These are phyloP conservation scores for Strigomonas galati DNA, from an alignment of 208 protist species.

Conservation along the genomic window DNA sequence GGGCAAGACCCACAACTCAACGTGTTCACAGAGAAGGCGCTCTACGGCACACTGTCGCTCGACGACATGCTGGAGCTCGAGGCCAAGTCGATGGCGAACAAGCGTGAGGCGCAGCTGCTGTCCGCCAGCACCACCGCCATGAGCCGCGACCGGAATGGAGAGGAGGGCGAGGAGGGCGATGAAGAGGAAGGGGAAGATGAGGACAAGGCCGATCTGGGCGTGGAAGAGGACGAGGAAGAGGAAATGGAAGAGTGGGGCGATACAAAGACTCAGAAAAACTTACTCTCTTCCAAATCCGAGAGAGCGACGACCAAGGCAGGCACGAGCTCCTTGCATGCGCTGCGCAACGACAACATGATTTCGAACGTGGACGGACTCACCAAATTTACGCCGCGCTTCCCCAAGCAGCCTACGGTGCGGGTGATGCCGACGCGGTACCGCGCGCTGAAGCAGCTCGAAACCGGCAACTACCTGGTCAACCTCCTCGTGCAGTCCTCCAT, in stretches of 20 bases:
- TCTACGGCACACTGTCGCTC: conserved; percentile 52
- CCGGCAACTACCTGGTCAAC: conserved; percentile 79
- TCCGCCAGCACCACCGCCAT: conserved; percentile 22
- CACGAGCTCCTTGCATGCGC: conserved; percentile 5
- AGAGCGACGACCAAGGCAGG: neutral
- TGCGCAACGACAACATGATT: conserved; percentile 44
- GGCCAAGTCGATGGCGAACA: conserved; percentile 38
- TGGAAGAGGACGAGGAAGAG: conserved; percentile 1
- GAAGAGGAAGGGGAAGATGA: conserved; percentile 16
- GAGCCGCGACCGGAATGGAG: neutral
- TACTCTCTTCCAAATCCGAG: neutral
- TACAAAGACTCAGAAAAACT: neutral
- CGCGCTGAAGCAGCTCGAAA: conserved; percentile 70
- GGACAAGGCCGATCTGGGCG: conserved; percentile 8
- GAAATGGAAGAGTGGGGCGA: conserved; percentile 3
- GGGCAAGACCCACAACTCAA: conserved; percentile 49
- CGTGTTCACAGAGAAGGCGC: conserved; percentile 52
- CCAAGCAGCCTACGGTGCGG: conserved; percentile 67
- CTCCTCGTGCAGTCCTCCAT: conserved; percentile 59
- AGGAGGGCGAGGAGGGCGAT: conserved; percentile 18
- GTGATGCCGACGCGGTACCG: conserved; percentile 45
- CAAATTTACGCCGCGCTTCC: conserved; percentile 59
- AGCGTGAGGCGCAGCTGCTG: conserved; percentile 28
- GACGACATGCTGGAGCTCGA: conserved; percentile 71
- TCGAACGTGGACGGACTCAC: conserved; percentile 72